These are phyloP conservation scores for Xylaria polymorpha DNA, from an alignment of 2,329 filamentous ascomycete species.

Conservation along the genomic window DNA sequence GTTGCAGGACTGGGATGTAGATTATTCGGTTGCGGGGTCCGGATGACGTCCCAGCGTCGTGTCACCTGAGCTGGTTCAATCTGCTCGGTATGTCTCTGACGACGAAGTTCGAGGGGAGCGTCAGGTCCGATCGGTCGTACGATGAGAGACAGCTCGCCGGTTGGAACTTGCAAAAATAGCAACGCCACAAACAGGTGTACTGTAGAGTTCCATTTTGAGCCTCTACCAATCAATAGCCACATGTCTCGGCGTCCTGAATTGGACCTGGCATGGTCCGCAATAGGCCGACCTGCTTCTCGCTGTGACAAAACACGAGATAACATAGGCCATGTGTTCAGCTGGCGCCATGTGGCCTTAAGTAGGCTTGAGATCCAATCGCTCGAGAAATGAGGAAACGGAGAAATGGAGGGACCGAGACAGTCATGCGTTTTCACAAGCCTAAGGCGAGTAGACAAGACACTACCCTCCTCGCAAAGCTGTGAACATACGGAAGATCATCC, in stretches of 20 bases:
- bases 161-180: conserved; percentile 1
- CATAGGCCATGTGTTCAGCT: conserved; percentile 5
- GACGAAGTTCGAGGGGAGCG: conserved; percentile 14
- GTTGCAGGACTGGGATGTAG: conserved; percentile 12
- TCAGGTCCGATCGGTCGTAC: conserved; percentile 7
- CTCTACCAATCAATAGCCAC: background rate
- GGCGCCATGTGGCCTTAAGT: conserved; percentile 9
- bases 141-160: conserved; percentile 12
- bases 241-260: conserved; percentile 18
- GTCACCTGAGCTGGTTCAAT: conserved; percentile 13
- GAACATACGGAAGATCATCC: background rate
- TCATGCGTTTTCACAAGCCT: background rate
- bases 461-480: background rate
- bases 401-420: conserved; percentile 8
- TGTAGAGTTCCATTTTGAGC: conserved; percentile 9
- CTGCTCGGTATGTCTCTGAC: background rate
- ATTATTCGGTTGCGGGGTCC: conserved; percentile 6
- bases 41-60: conserved; percentile 11
- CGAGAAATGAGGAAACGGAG: background rate
- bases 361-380: conserved; percentile 15
- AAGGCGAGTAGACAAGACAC: background rate
- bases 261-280: background rate
- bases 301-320: background rate
- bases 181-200: conserved; percentile 7
- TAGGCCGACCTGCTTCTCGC: background rate